A percentile compares a stretch with the other conserved stretches of the same genome.
Conservation (phyloP, 306 rosid genomes). For the Pterocarpus santalinus region DNA sequence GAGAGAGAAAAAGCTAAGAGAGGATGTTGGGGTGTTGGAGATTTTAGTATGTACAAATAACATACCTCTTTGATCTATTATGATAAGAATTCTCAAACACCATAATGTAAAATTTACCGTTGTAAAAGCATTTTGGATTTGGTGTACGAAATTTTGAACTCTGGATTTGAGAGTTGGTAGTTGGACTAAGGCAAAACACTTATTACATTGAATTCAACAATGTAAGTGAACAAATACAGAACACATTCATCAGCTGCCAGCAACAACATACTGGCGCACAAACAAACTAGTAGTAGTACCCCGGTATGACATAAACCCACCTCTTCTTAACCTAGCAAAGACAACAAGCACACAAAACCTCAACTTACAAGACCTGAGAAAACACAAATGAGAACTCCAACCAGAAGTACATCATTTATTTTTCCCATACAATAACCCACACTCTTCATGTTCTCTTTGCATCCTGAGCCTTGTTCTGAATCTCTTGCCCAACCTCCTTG, state of each 20-base stretch:
- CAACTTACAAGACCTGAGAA: constrained; percentile 49
- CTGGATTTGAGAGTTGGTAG: background rate
- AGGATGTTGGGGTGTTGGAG: too few relatives aligned
- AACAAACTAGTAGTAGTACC: constrained; percentile 5
- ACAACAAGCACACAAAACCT: constrained; percentile 25
- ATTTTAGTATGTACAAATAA: too few relatives aligned
- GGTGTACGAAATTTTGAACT: too few relatives aligned
- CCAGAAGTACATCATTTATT: constrained; percentile 15
- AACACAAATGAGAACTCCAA: background rate
- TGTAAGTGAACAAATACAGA: constrained; percentile 16
- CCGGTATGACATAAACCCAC: background rate
- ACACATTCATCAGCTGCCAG: constrained; percentile 2
- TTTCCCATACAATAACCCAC: background rate
- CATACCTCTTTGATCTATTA: too few relatives aligned
- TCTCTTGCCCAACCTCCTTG: constrained; percentile 73
- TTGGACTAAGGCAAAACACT: constrained; percentile 2
- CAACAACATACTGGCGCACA: background rate
- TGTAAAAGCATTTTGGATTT: too few relatives aligned
- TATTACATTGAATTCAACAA: constrained; percentile 34
- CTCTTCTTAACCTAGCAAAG: background rate
- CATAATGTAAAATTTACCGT: too few relatives aligned
- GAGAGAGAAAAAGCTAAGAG: too few relatives aligned
- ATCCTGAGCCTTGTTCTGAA: constrained; percentile 78
- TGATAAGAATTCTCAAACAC: too few relatives aligned
- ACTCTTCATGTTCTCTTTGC: constrained; percentile 31